Conservation (phyloP, 371 early-diverging fungal species). For the Apophysomyces ossiformis region DNA sequence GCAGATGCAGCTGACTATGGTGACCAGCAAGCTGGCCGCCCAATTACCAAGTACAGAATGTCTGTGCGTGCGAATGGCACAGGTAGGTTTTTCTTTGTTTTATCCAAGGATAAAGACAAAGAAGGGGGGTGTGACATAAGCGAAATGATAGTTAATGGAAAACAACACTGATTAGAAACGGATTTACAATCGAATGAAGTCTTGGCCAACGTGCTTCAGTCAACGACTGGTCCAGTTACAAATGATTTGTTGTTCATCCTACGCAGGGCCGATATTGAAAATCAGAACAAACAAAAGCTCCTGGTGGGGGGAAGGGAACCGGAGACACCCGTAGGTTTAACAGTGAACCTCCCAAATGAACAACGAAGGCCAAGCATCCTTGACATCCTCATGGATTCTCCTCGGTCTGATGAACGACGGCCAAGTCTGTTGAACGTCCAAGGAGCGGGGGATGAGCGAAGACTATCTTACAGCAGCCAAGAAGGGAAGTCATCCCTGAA, state of each 20-base stretch:
- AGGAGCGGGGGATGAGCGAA: constrained; percentile 21
- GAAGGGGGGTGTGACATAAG: neutral
- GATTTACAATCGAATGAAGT: constrained; percentile 39
- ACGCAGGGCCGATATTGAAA: constrained; percentile 21
- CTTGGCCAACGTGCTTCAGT: constrained; percentile 40
- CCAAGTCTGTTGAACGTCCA: constrained; percentile 21
- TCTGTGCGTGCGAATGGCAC: constrained; percentile 40
- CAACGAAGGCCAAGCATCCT: constrained; percentile 49
- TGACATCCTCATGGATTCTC: constrained; percentile 51
- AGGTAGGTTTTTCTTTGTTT: constrained; percentile 24
- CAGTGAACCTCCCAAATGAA: constrained; percentile 13
- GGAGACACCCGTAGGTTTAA: constrained; percentile 12
- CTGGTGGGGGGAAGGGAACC: constrained; percentile 8
- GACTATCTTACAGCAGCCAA: constrained; percentile 22
- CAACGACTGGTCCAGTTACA: constrained; percentile 37
- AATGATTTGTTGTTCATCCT: constrained; percentile 48
- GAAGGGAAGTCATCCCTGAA: constrained; percentile 41
- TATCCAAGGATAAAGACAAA: neutral
- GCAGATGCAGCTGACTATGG: constrained; percentile 35
- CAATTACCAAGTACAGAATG: constrained; percentile 39
- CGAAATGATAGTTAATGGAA: neutral
- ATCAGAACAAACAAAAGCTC: constrained; percentile 15
- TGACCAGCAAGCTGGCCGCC: constrained; percentile 12
- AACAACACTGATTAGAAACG: constrained; percentile 29
- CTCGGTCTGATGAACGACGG: constrained; percentile 19